Evolutionary conservation across 176 grass and related monocot species (phyloP).

Genomic region (Raddia distichophylla): DNA sequence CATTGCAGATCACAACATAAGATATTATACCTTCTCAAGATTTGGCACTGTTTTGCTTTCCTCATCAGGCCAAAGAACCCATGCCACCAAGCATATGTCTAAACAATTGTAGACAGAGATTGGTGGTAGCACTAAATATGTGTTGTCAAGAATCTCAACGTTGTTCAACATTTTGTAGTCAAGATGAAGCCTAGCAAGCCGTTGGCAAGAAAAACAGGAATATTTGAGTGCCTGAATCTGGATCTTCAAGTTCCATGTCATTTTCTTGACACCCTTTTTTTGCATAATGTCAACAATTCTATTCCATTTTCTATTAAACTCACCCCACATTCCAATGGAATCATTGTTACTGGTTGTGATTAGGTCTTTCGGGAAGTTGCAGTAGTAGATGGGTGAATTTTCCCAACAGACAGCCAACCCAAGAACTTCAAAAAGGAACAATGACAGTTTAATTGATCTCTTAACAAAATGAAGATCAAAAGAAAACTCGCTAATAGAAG

Average conservation of each 20-base stretch:
- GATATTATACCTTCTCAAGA: slow-evolving; percentile 77
- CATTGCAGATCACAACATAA: slow-evolving; percentile 10
- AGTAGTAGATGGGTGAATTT: slow-evolving; percentile 83
- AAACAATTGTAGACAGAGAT: slow-evolving; percentile 67
- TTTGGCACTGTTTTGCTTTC: slow-evolving; percentile 83
- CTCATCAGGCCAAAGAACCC: slow-evolving; percentile 96
- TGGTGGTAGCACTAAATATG: slow-evolving; percentile 68
- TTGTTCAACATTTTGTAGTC: slow-evolving; percentile 63
- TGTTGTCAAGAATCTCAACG: slow-evolving; percentile 65
- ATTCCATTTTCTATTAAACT: slow-evolving; percentile 72
- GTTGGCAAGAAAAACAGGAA: slow-evolving; percentile 74
- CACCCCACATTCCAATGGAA: slow-evolving; percentile 55
- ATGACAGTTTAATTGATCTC: slow-evolving; percentile 48
- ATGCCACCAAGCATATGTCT: slow-evolving; percentile 74
- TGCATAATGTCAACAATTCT: slow-evolving; percentile 74
- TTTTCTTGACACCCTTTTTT: slow-evolving; percentile 63
- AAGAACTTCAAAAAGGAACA: slow-evolving; percentile 67
- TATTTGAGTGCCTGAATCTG: slow-evolving; percentile 91
- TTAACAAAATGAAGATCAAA: slow-evolving; percentile 92
- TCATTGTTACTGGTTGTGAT: slow-evolving; percentile 37
- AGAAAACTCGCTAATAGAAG: slow-evolving; percentile 66
- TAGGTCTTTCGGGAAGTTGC: slow-evolving; percentile 86
- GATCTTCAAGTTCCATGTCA: slow-evolving; percentile 87
- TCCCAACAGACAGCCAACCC: slow-evolving; percentile 94
- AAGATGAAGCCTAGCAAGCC: slow-evolving; percentile 56